Evolutionary conservation across 192 early-diverging fungal genomes (phyloP).

Genomic region (Backusella sp.): DNA sequence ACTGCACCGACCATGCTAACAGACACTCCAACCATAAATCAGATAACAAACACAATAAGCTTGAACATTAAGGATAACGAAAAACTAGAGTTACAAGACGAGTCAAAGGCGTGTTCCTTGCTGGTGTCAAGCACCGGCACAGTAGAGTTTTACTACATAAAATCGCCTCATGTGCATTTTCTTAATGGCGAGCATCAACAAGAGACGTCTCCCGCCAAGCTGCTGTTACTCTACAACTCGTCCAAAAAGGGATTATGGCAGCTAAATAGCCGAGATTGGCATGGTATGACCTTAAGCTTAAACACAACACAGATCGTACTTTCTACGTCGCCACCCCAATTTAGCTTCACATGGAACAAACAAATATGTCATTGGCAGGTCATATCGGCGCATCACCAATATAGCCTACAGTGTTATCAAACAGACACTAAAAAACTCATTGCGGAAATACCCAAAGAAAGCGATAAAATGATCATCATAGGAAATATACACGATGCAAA

Average conservation of each 20-base stretch:
- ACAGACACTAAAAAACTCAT: constrained; percentile 10
- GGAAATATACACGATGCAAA: neutral
- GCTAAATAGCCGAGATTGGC: constrained; percentile 7
- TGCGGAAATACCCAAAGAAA: constrained; percentile 3
- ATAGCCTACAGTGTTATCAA: neutral
- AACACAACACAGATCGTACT: neutral
- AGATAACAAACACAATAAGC: neutral
- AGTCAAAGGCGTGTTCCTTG: neutral
- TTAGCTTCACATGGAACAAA: constrained; percentile 15
- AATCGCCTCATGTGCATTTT: neutral
- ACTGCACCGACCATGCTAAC: constrained; percentile 1
- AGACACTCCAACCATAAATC: neutral
- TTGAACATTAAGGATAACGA: neutral
- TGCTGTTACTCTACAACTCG: neutral
- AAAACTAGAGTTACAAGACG: neutral
- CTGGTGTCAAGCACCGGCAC: neutral
- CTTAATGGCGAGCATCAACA: neutral
- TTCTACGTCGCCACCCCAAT: constrained; percentile 13
- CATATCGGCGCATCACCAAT: neutral
- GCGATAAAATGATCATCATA: neutral
- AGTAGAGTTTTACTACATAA: neutral
- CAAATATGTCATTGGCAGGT: constrained; percentile 16
- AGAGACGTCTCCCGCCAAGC: neutral
- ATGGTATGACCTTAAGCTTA: constrained; percentile 13
- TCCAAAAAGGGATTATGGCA: neutral